A percentile compares a stretch with the other conserved stretches of the same genome.
These are phyloP conservation scores for Talaromyces liani DNA, from an alignment of 495 filamentous ascomycete genomes.

Conservation along the genomic window DNA sequence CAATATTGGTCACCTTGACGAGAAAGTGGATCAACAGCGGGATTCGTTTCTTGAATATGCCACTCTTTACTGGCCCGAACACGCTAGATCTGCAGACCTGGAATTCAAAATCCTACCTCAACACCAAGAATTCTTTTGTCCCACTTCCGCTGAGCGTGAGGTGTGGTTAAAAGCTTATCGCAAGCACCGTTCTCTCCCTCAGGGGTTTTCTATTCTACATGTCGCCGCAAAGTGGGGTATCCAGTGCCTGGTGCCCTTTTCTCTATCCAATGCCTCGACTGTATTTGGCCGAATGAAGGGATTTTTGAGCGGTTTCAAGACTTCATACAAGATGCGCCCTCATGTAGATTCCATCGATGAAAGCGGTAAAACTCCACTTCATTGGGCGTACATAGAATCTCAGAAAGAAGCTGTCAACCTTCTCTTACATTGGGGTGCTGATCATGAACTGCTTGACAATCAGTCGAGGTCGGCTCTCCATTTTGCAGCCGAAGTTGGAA, in stretches of 20 bases:
- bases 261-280: background rate
- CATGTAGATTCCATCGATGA: background rate
- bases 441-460: background rate
- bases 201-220: slow-evolving; percentile 8
- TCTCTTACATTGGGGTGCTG: slow-evolving; percentile 4
- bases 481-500: background rate
- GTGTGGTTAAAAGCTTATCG: slow-evolving; percentile 4
- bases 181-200: background rate
- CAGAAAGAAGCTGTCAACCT: background rate
- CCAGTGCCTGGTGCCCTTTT: background rate
- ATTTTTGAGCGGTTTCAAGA: background rate
- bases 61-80: slow-evolving; percentile 7
- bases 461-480: background rate
- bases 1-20: slow-evolving; percentile 1
- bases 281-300: background rate
- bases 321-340: background rate
- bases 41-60: slow-evolving; percentile 9
- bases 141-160: background rate
- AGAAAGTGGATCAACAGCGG: background rate
- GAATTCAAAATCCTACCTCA: slow-evolving; percentile 2
- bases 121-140: slow-evolving; percentile 3
- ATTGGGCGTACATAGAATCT: slow-evolving; percentile 1
- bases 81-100: background rate
- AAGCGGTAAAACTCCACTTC: slow-evolving; percentile 1
- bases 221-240: slow-evolving; percentile 12